Evolutionary conservation across 2,329 filamentous ascomycete genomes (phyloP), one percentile per base, ranked within the genome.

Genomic region (Chaetoscypha palmicola): DNA sequence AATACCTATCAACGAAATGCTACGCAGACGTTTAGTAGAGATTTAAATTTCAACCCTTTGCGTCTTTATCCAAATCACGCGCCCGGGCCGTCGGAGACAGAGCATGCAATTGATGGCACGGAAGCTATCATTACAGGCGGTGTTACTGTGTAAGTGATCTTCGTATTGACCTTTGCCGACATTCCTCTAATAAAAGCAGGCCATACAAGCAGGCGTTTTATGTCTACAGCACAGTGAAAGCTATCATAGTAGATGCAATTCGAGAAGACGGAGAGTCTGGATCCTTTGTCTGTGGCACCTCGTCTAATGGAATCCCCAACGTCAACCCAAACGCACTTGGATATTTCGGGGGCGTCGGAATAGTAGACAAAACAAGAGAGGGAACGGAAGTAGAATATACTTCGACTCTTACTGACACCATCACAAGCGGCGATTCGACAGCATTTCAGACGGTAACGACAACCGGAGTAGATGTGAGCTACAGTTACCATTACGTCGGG

Each of bases 181-280:
- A n/a, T n/a, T 16, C 19, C 22, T 26, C 23, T 45, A 14, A 41
- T n/a, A 4, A 12, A 16, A 9, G 17, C 12, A 54, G 52, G 14
- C 40, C 47, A 40, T 55, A 51, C 2, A 51, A 51, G 8, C 22
- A 35, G 30, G 50, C 52, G 7, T 55, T 51, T 36, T 55, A 53
- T 28, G 50, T 53, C 1, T 55, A 55, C 17, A 48, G 24, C n/a
- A 47, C 50, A 1, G 45, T 55, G 5, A 53, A 51, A 33, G 45
- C 50, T n/a, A 53, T 55, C 16, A 48, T 45, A 1, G 52, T 46
- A 1, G 38, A 22, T 4, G 36, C 52, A 14, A 31, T 52, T 8
- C 47, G 45, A 11, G 45, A 43, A 17, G 19, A 23, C 8, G 20
- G 35, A 17, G 47, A 41, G 17, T 33, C 48, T 28, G 36, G 38